phyloP scores from a whole-genome alignment of 2,329 filamentous ascomycete species.

The Pyrenophora seminiperda region DNA sequence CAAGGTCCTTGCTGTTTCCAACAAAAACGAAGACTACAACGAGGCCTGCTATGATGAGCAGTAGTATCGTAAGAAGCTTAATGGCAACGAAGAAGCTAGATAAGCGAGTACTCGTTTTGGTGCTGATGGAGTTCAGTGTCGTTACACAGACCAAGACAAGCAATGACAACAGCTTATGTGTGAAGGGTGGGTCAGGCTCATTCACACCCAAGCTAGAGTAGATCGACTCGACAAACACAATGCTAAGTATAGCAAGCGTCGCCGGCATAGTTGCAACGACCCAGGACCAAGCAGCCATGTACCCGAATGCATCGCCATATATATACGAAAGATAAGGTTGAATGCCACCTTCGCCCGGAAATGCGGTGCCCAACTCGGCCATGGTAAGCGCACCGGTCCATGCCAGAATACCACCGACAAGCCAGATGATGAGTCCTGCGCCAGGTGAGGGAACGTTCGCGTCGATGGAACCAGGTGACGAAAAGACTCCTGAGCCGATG shows the following conservation, averaged over 20 bases:
- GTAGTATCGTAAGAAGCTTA: slow-evolving; percentile 42
- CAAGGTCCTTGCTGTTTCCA: slow-evolving; percentile 35
- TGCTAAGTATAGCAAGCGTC: slow-evolving; percentile 66
- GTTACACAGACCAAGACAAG: slow-evolving; percentile 49
- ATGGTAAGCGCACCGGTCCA: slow-evolving; percentile 69
- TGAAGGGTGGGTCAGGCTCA: slow-evolving; percentile 56
- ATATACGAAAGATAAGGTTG: slow-evolving; percentile 67
- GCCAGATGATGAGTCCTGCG: slow-evolving; percentile 63
- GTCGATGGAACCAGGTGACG: slow-evolving; percentile 67
- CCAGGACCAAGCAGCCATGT: slow-evolving; percentile 69
- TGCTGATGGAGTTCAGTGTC: slow-evolving; percentile 52
- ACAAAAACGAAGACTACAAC: slow-evolving; percentile 39
- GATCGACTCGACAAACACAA: slow-evolving; percentile 60
- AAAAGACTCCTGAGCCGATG: slow-evolving; percentile 69
- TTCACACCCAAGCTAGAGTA: slow-evolving; percentile 62
- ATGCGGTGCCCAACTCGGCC: slow-evolving; percentile 67
- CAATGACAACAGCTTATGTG: slow-evolving; percentile 49
- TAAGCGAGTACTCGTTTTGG: slow-evolving; percentile 49
- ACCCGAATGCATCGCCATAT: slow-evolving; percentile 65
- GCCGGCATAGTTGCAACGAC: slow-evolving; percentile 69
- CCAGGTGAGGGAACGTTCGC: slow-evolving; percentile 68
- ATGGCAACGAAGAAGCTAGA: slow-evolving; percentile 48
- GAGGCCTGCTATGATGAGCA: slow-evolving; percentile 46
- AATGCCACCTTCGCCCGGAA: slow-evolving; percentile 68
- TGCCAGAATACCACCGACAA: slow-evolving; percentile 65